phyloP scores from a whole-genome alignment of 2,329 filamentous ascomycete genomes.

The Cercospora sojina region DNA sequence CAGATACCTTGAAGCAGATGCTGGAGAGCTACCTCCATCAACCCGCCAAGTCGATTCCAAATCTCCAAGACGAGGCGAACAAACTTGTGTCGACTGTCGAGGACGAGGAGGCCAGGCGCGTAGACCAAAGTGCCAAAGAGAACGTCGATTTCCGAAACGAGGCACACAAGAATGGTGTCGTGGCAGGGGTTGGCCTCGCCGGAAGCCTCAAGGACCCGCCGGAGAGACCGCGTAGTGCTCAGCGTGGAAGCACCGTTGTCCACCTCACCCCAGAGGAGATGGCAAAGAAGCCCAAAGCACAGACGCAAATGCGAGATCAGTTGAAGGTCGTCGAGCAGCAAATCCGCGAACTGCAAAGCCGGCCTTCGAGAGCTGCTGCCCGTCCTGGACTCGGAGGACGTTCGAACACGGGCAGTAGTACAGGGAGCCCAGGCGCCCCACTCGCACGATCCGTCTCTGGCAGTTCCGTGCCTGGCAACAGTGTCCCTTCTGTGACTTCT shows the following conservation, averaged over 20 bases:
- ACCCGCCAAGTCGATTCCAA: slow-evolving; percentile 44
- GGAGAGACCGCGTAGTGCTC: slow-evolving; percentile 24
- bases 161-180: slow-evolving; percentile 6
- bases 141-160: background rate
- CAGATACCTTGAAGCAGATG: slow-evolving; percentile 81
- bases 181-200: background rate
- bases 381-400: background rate
- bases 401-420: background rate
- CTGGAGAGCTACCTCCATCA: slow-evolving; percentile 65
- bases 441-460: background rate
- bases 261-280: slow-evolving; percentile 27
- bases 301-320: slow-evolving; percentile 22
- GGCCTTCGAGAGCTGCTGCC: slow-evolving; percentile 4
- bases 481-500: background rate
- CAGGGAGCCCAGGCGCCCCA: background rate
- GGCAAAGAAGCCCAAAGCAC: slow-evolving; percentile 25
- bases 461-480: background rate
- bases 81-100: slow-evolving; percentile 42
- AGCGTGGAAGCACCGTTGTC: slow-evolving; percentile 28
- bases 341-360: slow-evolving; percentile 20
- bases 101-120: slow-evolving; percentile 13
- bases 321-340: slow-evolving; percentile 23
- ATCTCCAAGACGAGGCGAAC: slow-evolving; percentile 49
- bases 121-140: slow-evolving; percentile 1
- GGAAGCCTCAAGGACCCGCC: background rate